Percentiles rank a stretch among this genome's conserved stretches.
Conservation (phyloP, 139 green algal species). For the Ettlia oleoabundans region DNA sequence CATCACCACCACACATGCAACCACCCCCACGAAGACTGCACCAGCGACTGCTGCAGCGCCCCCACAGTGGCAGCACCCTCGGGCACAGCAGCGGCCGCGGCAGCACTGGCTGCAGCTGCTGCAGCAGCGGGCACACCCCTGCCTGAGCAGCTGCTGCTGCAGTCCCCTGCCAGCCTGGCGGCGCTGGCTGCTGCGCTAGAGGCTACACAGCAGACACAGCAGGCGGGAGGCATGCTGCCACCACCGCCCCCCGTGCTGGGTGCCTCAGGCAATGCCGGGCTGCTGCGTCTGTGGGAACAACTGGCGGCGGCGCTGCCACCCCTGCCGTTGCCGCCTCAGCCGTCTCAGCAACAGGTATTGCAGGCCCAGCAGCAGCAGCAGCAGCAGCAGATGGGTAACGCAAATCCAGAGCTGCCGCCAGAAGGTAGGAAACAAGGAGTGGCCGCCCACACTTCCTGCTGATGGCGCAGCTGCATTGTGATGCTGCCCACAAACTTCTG, state of each 20-base stretch:
- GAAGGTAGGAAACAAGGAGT: background rate
- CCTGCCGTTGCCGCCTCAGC: background rate
- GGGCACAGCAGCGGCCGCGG: background rate
- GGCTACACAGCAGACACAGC: conserved; percentile 1
- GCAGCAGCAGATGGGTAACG: background rate
- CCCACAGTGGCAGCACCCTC: background rate
- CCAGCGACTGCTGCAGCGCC: conserved; percentile 36
- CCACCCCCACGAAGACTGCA: conserved; percentile 34
- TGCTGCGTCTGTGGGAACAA: background rate
- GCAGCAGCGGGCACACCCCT: no score
- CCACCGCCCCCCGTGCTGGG: no score
- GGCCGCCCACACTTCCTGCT: background rate
- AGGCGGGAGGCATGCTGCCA: background rate
- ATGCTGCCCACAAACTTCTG: background rate
- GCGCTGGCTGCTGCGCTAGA: conserved; percentile 1
- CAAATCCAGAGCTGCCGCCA: background rate
- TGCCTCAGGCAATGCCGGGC: background rate
- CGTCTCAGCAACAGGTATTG: background rate
- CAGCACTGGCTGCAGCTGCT: background rate
- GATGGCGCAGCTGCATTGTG: background rate
- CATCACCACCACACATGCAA: conserved; percentile 30
- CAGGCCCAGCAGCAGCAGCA: background rate
- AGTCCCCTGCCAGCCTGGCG: background rate
- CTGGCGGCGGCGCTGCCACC: background rate
- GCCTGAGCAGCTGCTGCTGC: background rate